A percentile compares a stretch with the other conserved stretches of the same genome.
These are phyloP conservation scores for Colletotrichum magnum DNA, from an alignment of 2,329 filamentous ascomycete species.

Conservation along the genomic window DNA sequence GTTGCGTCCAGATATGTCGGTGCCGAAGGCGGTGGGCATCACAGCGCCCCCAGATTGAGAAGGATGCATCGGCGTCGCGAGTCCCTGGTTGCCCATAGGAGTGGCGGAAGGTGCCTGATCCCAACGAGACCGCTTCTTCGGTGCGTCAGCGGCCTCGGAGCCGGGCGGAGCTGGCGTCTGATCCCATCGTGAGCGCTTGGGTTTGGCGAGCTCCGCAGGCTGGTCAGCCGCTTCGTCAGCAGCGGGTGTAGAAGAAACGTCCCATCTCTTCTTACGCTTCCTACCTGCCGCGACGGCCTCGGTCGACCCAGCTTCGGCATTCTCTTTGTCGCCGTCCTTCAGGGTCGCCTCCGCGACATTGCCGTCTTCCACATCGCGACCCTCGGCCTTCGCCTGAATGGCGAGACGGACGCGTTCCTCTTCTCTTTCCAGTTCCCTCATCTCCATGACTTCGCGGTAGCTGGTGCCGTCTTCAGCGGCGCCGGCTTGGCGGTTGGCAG, in stretches of 20 bases:
- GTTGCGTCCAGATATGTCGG: constrained; percentile 85
- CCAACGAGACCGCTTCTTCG: constrained; percentile 89
- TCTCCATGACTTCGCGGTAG: constrained; percentile 92
- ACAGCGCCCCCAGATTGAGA: constrained; percentile 69
- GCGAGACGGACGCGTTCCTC: constrained; percentile 87
- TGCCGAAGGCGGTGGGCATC: constrained; percentile 78
- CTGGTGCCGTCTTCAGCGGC: constrained; percentile 80
- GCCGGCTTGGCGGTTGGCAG: constrained; percentile 78
- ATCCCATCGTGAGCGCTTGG: constrained; percentile 90
- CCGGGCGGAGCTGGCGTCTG: constrained; percentile 74
- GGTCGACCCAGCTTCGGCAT: constrained; percentile 77
- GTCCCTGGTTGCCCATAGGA: constrained; percentile 79
- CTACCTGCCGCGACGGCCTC: constrained; percentile 74
- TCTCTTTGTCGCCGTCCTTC: constrained; percentile 81
- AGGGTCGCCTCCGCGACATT: constrained; percentile 79
- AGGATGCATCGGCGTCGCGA: constrained; percentile 83
- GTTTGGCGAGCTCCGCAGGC: constrained; percentile 69
- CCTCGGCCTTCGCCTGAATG: constrained; percentile 81
- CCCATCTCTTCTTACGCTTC: constrained; percentile 97
- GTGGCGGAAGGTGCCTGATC: constrained; percentile 89
- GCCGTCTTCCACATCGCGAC: constrained; percentile 69
- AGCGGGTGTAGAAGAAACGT: constrained; percentile 75
- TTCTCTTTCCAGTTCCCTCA: constrained; percentile 91
- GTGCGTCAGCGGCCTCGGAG: constrained; percentile 68
- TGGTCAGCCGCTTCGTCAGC: constrained; percentile 64